phyloP scores from a whole-genome alignment of 2,329 filamentous ascomycete genomes.

The Dryadomyces quercus-mongolicae region DNA sequence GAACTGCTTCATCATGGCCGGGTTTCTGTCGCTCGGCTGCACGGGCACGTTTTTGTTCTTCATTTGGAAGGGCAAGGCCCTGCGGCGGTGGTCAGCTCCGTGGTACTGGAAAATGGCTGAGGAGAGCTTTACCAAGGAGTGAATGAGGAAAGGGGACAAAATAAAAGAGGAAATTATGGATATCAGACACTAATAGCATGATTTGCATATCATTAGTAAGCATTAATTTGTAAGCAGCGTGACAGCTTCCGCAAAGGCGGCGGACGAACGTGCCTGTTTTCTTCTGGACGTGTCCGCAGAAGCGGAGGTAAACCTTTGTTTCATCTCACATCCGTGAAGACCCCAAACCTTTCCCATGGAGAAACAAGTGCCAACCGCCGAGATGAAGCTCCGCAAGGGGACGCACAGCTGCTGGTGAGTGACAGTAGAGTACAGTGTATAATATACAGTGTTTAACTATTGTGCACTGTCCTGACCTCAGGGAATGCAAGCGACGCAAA shows the following conservation, averaged over 20 bases:
- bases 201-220: too few species aligned
- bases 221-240: too few species aligned
- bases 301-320: too few species aligned
- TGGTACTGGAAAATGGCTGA: slow-evolving; percentile 6
- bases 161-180: too few species aligned
- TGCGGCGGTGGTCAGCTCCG: slow-evolving; percentile 10
- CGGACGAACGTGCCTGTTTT: too few species aligned
- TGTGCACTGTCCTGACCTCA: background rate
- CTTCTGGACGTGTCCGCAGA: too few species aligned
- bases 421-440: too few species aligned
- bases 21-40: slow-evolving; percentile 18
- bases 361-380: too few species aligned
- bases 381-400: background rate
- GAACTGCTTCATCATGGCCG: slow-evolving; percentile 21
- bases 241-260: too few species aligned
- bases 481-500: background rate
- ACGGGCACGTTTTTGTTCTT: slow-evolving; percentile 18
- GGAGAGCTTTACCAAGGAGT: background rate
- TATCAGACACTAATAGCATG: too few species aligned
- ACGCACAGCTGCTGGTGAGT: slow-evolving; percentile 1
- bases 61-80: slow-evolving; percentile 18
- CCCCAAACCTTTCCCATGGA: too few species aligned
- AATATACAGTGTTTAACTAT: background rate
- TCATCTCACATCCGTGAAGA: too few species aligned
- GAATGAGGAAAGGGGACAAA: background rate